A percentile compares a stretch with the other conserved stretches of the same genome.
Conservation (phyloP, 2,329 filamentous ascomycete genomes). For the Lasiodiplodia gonubiensis region DNA sequence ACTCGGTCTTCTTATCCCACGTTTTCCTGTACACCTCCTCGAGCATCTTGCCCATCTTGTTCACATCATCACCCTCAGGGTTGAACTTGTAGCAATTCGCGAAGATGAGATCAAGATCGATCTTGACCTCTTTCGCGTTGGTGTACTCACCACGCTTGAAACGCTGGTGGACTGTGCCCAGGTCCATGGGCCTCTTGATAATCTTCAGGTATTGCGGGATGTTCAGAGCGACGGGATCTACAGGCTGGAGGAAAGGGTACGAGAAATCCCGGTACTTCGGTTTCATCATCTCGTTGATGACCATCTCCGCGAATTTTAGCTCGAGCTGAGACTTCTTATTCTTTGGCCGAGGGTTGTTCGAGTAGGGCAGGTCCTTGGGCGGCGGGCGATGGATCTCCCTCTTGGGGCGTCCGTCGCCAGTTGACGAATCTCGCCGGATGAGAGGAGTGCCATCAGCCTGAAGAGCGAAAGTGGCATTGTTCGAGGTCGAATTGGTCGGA, state of each 20-base stretch:
- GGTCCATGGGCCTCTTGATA: constrained; percentile 97
- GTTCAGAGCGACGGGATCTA: constrained; percentile 91
- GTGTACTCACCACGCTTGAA: constrained; percentile 79
- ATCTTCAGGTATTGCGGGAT: constrained; percentile 93
- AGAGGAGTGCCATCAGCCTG: constrained; percentile 78
- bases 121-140: constrained; percentile 82
- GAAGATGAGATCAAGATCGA: constrained; percentile 81
- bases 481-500: constrained; percentile 40
- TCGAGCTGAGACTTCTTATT: constrained; percentile 89
- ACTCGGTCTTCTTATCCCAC: constrained; percentile 80
- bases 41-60: constrained; percentile 72
- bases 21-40: constrained; percentile 76
- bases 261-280: constrained; percentile 71
- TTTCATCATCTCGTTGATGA: constrained; percentile 78
- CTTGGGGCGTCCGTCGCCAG: constrained; percentile 82
- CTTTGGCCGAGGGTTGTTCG: constrained; percentile 77
- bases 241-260: constrained; percentile 78
- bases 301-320: constrained; percentile 85
- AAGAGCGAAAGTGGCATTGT: constrained; percentile 71
- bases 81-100: constrained; percentile 95
- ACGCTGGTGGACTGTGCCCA: constrained; percentile 80
- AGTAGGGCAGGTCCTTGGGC: constrained; percentile 88
- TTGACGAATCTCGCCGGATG: constrained; percentile 83
- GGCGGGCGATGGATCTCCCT: constrained; percentile 92
- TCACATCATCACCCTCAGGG: constrained; percentile 74